Conservation (phyloP, 2,329 filamentous ascomycete genomes). For the Sarocladium strictum region DNA sequence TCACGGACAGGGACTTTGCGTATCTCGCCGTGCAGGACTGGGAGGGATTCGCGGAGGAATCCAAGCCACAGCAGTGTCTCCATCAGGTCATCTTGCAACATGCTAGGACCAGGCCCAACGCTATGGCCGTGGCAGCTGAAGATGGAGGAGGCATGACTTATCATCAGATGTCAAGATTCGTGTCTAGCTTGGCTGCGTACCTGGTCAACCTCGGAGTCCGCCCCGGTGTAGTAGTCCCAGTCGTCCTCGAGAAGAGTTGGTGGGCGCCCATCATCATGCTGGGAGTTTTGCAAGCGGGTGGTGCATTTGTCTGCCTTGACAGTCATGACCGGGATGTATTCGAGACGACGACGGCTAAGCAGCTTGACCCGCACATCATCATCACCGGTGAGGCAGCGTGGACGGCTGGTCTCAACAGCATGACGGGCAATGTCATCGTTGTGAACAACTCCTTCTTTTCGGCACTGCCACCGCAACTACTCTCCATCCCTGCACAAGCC, state of each 20-base stretch:
- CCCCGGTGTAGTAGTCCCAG: conserved; percentile 52
- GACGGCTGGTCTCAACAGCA: conserved; percentile 30
- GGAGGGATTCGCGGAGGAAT: conserved; percentile 25
- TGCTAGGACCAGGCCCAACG: conserved; percentile 30
- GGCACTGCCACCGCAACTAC: conserved; percentile 25
- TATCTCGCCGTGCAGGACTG: conserved; percentile 49
- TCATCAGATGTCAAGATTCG: conserved; percentile 29
- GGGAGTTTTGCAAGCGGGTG: conserved; percentile 56
- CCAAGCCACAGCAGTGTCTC: conserved; percentile 32
- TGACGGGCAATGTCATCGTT: conserved; percentile 34
- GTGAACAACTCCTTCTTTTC: conserved; percentile 36
- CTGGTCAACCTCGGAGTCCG: conserved; percentile 46
- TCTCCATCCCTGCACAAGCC: conserved; percentile 22
- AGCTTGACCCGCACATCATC: conserved; percentile 37
- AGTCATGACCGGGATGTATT: conserved; percentile 30
- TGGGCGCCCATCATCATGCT: conserved; percentile 65
- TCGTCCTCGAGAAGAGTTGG: conserved; percentile 64
- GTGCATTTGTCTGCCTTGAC: conserved; percentile 45
- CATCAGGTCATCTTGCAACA: conserved; percentile 40
- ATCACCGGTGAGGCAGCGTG: conserved; percentile 37
- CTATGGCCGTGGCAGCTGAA: conserved; percentile 36
- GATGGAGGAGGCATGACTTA: conserved; percentile 41
- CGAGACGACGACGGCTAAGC: conserved; percentile 34
- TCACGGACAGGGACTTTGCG: conserved; percentile 48
- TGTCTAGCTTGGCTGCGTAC: conserved; percentile 32